Evolutionary conservation across 164 flowering plant species (phyloP).

Genomic region (Houttuynia cordata): DNA sequence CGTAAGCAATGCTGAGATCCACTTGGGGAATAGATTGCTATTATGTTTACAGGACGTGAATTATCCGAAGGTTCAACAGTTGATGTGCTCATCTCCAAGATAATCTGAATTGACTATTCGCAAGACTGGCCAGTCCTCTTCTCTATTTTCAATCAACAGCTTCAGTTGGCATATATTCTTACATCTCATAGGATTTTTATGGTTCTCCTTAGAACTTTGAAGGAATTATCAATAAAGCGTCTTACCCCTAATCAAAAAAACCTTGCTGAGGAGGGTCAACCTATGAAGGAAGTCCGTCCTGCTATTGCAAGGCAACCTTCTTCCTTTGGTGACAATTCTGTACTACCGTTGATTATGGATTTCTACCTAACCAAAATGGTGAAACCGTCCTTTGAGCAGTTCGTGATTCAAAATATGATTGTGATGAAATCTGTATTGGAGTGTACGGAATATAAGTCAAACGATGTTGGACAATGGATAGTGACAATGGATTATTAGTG

Average conservation of each 20-base stretch:
- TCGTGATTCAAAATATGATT: constrained; percentile 85
- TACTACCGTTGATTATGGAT: constrained; percentile 59
- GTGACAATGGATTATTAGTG: constrained; percentile 77
- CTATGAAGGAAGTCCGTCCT: constrained; percentile 84
- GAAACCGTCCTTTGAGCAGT: constrained; percentile 56
- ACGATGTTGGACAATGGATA: constrained; percentile 69
- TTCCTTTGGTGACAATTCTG: constrained; percentile 79
- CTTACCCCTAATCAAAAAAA: constrained; percentile 71
- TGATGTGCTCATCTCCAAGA: constrained; percentile 87
- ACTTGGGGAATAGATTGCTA: constrained; percentile 63
- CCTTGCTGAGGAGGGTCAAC: constrained; percentile 75
- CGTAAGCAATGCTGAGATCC: constrained; percentile 68
- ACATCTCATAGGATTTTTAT: constrained; percentile 75
- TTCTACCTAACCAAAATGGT: constrained; percentile 71
- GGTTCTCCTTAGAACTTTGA: constrained; percentile 78
- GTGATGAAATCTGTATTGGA: constrained; percentile 72
- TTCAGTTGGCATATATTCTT: constrained; percentile 72
- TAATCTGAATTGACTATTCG: constrained; percentile 97
- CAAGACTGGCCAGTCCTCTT: constrained; percentile 91
- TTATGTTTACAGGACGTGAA: constrained; percentile 79
- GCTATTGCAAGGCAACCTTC: constrained; percentile 72
- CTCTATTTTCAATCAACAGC: constrained; percentile 61
- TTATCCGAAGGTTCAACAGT: constrained; percentile 68
- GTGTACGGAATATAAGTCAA: constrained; percentile 85
- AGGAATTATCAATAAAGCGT: constrained; percentile 91